phyloP scores from a whole-genome alignment of 768 basidiomycete species.

The Inosperma sp. region DNA sequence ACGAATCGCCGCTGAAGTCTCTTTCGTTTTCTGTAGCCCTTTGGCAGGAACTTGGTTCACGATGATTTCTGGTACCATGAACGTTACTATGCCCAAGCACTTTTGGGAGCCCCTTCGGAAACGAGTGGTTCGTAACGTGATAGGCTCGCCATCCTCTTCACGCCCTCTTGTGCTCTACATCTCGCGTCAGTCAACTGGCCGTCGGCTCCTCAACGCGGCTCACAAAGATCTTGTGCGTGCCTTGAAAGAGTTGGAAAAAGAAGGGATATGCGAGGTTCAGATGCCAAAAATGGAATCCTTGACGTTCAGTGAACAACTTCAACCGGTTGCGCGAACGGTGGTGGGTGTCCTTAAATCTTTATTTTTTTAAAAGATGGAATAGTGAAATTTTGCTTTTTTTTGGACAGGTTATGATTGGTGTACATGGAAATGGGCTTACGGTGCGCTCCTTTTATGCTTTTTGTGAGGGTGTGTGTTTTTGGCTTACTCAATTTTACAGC shows the following conservation, averaged over 20 bases:
- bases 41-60: constrained; percentile 25
- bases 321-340: constrained; percentile 55
- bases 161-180: constrained; percentile 47
- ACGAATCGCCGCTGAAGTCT: not conserved
- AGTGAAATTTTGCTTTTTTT: not conserved
- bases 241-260: constrained; percentile 43
- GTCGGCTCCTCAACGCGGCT: constrained; percentile 40
- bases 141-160: constrained; percentile 23
- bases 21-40: constrained; percentile 20
- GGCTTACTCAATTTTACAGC: constrained; percentile 22
- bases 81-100: constrained; percentile 21
- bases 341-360: constrained; percentile 32
- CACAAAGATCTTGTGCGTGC: constrained; percentile 46
- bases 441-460: constrained; percentile 16
- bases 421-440: constrained; percentile 70
- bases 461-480: not conserved
- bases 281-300: constrained; percentile 37
- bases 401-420: constrained; percentile 42
- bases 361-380: constrained; percentile 8
- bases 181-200: constrained; percentile 47
- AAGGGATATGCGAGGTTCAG: constrained; percentile 51
- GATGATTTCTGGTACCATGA: constrained; percentile 36
- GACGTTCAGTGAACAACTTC: constrained; percentile 58
- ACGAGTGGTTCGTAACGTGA: constrained; percentile 25
- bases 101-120: constrained; percentile 35